Evolutionary conservation across 345 rosid species (phyloP).

Genomic region (Eucalyptus camaldulensis): DNA sequence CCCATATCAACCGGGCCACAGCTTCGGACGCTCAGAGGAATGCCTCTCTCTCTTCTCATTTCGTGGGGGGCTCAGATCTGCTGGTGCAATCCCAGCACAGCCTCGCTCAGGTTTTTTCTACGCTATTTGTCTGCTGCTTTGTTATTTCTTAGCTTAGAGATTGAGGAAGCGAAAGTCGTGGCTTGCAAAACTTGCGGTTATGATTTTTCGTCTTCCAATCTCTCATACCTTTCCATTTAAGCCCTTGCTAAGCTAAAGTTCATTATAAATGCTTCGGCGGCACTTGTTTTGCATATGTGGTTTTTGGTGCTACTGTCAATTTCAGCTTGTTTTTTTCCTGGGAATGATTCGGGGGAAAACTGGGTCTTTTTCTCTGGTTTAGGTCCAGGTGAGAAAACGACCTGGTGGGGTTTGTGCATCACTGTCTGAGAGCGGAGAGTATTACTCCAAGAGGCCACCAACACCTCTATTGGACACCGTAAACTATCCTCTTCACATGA

Average conservation of each 20-base stretch:
- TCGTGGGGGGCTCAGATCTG: slow-evolving; percentile 36
- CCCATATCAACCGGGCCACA: slow-evolving; percentile 14
- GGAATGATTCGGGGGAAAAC: neutral
- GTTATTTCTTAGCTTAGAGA: neutral
- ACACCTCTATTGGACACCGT: slow-evolving; percentile 93
- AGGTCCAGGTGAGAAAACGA: slow-evolving; percentile 41
- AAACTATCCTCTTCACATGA: slow-evolving; percentile 93
- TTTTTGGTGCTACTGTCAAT: neutral
- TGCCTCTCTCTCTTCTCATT: slow-evolving; percentile 11
- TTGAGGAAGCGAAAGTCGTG: neutral
- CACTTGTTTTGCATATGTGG: neutral
- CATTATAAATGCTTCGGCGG: neutral
- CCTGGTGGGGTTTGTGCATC: slow-evolving; percentile 47
- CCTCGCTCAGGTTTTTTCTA: slow-evolving; percentile 18
- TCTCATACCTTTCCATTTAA: neutral
- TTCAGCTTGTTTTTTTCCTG: neutral
- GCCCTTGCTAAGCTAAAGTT: neutral
- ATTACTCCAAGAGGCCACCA: slow-evolving; percentile 62
- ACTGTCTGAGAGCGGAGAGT: slow-evolving; percentile 67
- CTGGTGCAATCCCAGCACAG: slow-evolving; percentile 11
- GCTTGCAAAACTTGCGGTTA: neutral
- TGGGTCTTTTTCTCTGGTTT: slow-evolving; percentile 7
- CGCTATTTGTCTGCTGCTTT: neutral
- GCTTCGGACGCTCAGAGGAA: slow-evolving; percentile 24
- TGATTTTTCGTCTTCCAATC: neutral